phyloP scores from a whole-genome alignment of 2,329 filamentous ascomycete genomes.

The Arthrobotrys iridis region DNA sequence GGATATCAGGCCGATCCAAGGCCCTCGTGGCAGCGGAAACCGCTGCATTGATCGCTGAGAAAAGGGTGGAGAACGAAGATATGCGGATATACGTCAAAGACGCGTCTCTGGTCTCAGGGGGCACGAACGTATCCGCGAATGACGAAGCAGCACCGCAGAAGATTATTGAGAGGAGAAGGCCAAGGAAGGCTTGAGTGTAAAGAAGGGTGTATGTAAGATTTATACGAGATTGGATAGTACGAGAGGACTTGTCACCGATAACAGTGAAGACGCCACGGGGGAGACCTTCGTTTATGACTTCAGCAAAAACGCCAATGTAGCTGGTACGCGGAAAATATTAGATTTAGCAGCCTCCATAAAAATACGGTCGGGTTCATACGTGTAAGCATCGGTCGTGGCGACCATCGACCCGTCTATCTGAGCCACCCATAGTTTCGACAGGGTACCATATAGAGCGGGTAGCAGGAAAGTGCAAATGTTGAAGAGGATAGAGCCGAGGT shows the following conservation, averaged over 20 bases:
- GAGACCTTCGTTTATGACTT: conserved; percentile 78
- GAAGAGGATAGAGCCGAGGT: conserved; percentile 70
- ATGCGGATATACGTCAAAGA: conserved; percentile 74
- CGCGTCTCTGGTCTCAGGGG: conserved; percentile 67
- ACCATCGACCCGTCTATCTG: conserved; percentile 72
- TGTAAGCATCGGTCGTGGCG: conserved; percentile 69
- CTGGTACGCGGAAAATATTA: conserved; percentile 61
- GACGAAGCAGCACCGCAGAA: conserved; percentile 68
- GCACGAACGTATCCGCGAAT: conserved; percentile 73
- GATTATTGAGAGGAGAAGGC: conserved; percentile 69
- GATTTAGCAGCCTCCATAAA: background rate
- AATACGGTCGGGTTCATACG: conserved; percentile 10
- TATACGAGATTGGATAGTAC: conserved; percentile 66
- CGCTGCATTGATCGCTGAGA: conserved; percentile 71
- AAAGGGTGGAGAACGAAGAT: conserved; percentile 71
- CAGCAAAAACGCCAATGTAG: conserved; percentile 73
- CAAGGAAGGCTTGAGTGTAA: conserved; percentile 69
- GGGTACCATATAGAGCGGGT: conserved; percentile 73
- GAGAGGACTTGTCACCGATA: conserved; percentile 72
- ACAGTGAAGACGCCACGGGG: conserved; percentile 74
- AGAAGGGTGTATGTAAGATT: conserved; percentile 72
- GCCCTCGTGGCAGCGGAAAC: conserved; percentile 72
- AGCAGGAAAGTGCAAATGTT: conserved; percentile 72
- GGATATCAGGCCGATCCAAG: conserved; percentile 74
- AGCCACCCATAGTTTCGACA: conserved; percentile 77